phyloP scores from a whole-genome alignment of 306 rosid species.

The Lablab purpureus region DNA sequence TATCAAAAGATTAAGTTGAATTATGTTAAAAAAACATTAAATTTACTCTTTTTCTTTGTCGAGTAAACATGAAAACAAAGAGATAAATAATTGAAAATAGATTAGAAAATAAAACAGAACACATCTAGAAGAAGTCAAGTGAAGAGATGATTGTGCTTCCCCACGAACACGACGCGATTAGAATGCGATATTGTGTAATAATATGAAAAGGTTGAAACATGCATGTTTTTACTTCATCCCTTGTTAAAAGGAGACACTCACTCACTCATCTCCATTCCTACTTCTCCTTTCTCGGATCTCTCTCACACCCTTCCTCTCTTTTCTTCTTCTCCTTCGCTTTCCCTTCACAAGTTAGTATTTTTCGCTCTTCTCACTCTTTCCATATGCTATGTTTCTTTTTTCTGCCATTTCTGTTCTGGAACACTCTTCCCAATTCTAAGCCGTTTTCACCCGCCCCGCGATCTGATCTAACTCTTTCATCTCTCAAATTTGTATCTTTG shows the following conservation, averaged over 20 bases:
- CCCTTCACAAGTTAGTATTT: constrained; percentile 42
- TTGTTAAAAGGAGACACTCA: background rate
- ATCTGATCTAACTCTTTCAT: constrained; percentile 49
- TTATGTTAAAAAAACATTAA: too few relatives aligned
- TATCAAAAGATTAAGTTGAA: too few relatives aligned
- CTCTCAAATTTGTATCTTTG: constrained; percentile 22
- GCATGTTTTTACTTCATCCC: background rate
- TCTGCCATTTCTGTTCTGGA: background rate
- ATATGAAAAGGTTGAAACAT: background rate
- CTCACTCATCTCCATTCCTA: constrained; percentile 32
- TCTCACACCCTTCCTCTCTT: constrained; percentile 20
- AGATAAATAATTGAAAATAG: too few relatives aligned
- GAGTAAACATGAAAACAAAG: background rate
- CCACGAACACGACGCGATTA: constrained; percentile 27
- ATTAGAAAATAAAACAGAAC: background rate
- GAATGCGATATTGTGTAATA: background rate
- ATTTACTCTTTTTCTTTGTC: too few relatives aligned
- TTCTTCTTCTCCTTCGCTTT: constrained; percentile 31
- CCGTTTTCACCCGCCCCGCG: constrained; percentile 3
- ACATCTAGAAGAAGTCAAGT: constrained; percentile 29
- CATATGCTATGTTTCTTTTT: background rate
- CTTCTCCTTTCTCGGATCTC: constrained; percentile 51
- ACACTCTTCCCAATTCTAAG: constrained; percentile 4
- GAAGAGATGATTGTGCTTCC: constrained; percentile 29
- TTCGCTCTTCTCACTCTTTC: constrained; percentile 24